phyloP scores from a whole-genome alignment of 148 eudicot genomes.

The Oxyria digyna region DNA sequence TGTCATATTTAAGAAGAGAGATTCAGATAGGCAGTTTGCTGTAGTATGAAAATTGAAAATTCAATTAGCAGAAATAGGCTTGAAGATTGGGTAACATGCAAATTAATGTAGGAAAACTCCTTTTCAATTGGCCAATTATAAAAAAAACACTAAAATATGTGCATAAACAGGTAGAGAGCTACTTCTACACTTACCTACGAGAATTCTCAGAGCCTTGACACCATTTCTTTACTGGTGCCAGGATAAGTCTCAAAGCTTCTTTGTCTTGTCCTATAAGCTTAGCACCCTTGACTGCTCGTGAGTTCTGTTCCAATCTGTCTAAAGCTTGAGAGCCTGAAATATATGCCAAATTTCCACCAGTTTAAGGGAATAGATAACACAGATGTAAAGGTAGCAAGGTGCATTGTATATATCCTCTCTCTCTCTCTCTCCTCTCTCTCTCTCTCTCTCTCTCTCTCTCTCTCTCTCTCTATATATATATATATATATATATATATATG shows the following conservation, averaged over 20 bases:
- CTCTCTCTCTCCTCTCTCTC: too few species aligned
- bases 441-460: too few species aligned
- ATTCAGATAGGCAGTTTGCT: neutral
- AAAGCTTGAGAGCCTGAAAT: conserved; percentile 61
- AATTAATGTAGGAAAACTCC: neutral
- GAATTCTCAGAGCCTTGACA: conserved; percentile 28
- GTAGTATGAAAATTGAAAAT: neutral
- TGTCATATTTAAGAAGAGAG: conserved; percentile 2
- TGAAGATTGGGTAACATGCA: neutral
- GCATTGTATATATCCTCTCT: neutral
- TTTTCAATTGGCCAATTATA: neutral
- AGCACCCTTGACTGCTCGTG: conserved; percentile 80
- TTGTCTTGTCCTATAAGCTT: conserved; percentile 74
- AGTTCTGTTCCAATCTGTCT: conserved; percentile 69
- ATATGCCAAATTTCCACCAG: neutral
- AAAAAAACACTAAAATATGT: too few species aligned
- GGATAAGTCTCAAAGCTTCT: conserved; percentile 51
- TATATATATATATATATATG: too few species aligned
- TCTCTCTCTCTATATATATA: too few species aligned
- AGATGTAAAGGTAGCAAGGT: neutral
- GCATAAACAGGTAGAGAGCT: neutral
- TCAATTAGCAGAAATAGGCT: neutral
- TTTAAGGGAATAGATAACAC: neutral
- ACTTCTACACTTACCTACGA: conserved; percentile 31
- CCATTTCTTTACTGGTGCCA: conserved; percentile 55